Percentiles rank a stretch among this genome's conserved stretches.
These are phyloP conservation scores for Flaveria floridana DNA, from an alignment of 140 eudicot genomes.

Conservation along the genomic window DNA sequence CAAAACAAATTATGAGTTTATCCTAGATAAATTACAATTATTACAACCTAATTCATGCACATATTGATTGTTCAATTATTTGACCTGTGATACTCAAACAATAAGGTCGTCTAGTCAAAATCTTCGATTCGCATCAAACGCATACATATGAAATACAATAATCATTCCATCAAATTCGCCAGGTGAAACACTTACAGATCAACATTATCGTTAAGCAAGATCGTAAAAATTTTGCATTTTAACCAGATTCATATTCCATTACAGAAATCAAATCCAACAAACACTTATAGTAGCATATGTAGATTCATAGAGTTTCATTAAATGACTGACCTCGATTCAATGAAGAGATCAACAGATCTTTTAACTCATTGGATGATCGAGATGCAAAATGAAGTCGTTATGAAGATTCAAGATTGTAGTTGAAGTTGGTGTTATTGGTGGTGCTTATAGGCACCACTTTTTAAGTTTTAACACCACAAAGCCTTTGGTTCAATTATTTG, in stretches of 20 bases:
- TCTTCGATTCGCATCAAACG: constrained; percentile 11
- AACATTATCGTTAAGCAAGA: constrained; percentile 6
- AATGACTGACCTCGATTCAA: constrained; percentile 25
- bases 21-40: no score
- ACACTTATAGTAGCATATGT: constrained; percentile 3
- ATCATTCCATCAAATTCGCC: constrained; percentile 2
- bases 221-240: constrained; percentile 9
- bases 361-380: constrained; percentile 13
- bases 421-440: constrained; percentile 8
- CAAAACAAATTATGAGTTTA: not conserved
- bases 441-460: not conserved
- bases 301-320: constrained; percentile 7
- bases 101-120: not conserved
- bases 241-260: not conserved
- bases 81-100: constrained; percentile 2
- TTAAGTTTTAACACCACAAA: not conserved
- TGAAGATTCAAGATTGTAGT: constrained; percentile 2
- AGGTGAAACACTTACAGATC: constrained; percentile 12
- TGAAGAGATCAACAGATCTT: constrained; percentile 19
- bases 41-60: constrained; percentile 1
- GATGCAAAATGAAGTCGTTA: not conserved
- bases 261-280: constrained; percentile 20
- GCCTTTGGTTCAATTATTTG: not conserved
- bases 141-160: not conserved
- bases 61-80: not conserved